Base-by-base conservation (phyloP, 495 filamentous ascomycete species). In the Pseudevernia furfuracea region DNA sequence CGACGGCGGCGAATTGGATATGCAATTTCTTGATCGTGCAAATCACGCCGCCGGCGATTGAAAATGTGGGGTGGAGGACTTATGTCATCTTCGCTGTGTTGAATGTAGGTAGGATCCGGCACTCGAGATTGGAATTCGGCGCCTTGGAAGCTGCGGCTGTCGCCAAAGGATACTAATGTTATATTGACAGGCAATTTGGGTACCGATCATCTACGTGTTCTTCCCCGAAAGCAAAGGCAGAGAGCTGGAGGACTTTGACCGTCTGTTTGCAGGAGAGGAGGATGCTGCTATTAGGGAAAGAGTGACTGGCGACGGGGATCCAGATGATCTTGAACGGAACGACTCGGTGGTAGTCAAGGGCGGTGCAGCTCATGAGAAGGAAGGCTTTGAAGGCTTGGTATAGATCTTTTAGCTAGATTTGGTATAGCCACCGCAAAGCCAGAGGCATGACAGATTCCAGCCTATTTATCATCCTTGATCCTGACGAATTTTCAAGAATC, bases 1-100 rank as follows among this genome's bases (percentile, higher is more conserved):
- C 70, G 41, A 74, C 73, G 1, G 73, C 71, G 28, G 62, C 68
- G 23, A 71, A 72, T 58, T 73, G 71, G 71, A 68, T 74, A 17
- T 73, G 64, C 32, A 69, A 72, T 37, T 81, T 77, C 69, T 66
- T 77, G 12, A 75, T 82, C 9, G 80, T 81, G 7, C 70, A 81
- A 62, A 79, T 81, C 32, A 81, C 80, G 14, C 80, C 79, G 0
- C 71, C 79, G 28, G 76, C 74, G 5, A 78, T 81, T 56, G 67
- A 58, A 1, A 77, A 72, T 39, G 79, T 85, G 58, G 73, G 73
- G 9, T 84, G 78, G 73, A 66, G 67, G 32, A 79, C 77, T 36
- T 84, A 79, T 62, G 74, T 83, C 58, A 73, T 82, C 15, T 84
- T 79, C 69, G 79, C 80, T 0, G 68, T 76, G 17, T 71, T 79